A percentile compares a stretch with the other conserved stretches of the same genome.
These are phyloP conservation scores for Echinosophora koreensis DNA, from an alignment of 306 rosid genomes.

Conservation along the genomic window DNA sequence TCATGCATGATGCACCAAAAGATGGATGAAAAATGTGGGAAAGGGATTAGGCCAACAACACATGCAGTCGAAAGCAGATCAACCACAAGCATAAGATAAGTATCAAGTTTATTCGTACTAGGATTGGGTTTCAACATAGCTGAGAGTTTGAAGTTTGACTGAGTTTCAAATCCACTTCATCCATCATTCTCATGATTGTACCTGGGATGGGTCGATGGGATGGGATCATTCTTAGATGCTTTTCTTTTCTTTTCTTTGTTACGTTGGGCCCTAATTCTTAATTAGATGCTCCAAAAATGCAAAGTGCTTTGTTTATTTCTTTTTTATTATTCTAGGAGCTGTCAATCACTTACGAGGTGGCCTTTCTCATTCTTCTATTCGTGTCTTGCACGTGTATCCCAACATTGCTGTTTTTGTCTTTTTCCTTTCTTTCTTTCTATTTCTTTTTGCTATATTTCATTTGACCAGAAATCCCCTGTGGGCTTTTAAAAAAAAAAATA, in stretches of 20 bases:
- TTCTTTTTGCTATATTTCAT: not conserved
- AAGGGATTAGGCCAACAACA: not conserved
- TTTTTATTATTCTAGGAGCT: not conserved
- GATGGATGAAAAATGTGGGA: not conserved
- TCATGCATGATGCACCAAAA: constrained; percentile 1
- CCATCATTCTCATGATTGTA: constrained; percentile 3
- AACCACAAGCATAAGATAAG: constrained; percentile 22
- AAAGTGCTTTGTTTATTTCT: no score
- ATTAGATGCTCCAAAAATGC: not conserved
- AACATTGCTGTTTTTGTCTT: constrained; percentile 3
- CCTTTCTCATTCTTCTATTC: not conserved
- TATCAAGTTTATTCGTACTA: not conserved
- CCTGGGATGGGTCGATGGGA: not conserved
- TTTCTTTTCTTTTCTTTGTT: not conserved
- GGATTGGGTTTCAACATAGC: not conserved
- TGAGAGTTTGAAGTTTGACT: not conserved
- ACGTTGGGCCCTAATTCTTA: not conserved
- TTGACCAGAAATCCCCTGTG: not conserved
- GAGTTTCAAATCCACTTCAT: constrained; percentile 9
- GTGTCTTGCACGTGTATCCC: constrained; percentile 49
- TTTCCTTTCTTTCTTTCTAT: not conserved
- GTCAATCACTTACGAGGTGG: not conserved
- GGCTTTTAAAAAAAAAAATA: no score
- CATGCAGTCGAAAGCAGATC: not conserved
- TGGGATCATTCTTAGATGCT: not conserved